Conservation (phyloP, 768 basidiomycete genomes). For the Kwoniella pini region DNA sequence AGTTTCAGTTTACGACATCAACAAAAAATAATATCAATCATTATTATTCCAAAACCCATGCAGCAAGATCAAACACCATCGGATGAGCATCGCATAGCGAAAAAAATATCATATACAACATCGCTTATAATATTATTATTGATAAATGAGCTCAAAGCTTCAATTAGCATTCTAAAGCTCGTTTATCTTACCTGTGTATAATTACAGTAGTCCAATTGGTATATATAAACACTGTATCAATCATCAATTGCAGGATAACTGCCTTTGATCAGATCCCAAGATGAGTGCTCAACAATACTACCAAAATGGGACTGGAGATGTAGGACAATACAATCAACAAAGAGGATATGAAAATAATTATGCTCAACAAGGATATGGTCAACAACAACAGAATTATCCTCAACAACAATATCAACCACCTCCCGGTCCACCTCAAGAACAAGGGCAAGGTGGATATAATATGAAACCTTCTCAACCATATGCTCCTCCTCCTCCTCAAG, state of each 20-base stretch:
- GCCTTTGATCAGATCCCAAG: too few species aligned
- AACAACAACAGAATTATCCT: background rate
- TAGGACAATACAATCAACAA: constrained; percentile 6
- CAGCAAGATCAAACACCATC: too few species aligned
- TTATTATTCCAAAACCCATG: too few species aligned
- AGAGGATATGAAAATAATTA: constrained; percentile 5
- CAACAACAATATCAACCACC: constrained; percentile 24
- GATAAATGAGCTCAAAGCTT: too few species aligned
- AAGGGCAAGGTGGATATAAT: constrained; percentile 23
- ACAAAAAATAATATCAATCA: background rate
- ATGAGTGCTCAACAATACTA: constrained; percentile 42
- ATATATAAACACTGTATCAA: too few species aligned
- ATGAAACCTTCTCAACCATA: constrained; percentile 50
- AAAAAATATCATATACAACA: too few species aligned
- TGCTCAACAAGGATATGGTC: constrained; percentile 4
- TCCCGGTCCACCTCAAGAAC: constrained; percentile 4
- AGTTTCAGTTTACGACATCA: background rate
- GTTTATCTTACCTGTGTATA: too few species aligned
- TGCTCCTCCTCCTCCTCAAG: constrained; percentile 16
- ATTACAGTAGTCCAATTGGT: too few species aligned
- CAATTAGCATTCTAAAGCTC: too few species aligned
- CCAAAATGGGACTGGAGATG: constrained; percentile 11
- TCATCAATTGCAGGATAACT: too few species aligned
- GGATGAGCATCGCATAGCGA: too few species aligned
- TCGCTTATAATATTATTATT: too few species aligned